Conservation (phyloP, 495 filamentous ascomycete genomes). For the Evansstolkia leycettana region DNA sequence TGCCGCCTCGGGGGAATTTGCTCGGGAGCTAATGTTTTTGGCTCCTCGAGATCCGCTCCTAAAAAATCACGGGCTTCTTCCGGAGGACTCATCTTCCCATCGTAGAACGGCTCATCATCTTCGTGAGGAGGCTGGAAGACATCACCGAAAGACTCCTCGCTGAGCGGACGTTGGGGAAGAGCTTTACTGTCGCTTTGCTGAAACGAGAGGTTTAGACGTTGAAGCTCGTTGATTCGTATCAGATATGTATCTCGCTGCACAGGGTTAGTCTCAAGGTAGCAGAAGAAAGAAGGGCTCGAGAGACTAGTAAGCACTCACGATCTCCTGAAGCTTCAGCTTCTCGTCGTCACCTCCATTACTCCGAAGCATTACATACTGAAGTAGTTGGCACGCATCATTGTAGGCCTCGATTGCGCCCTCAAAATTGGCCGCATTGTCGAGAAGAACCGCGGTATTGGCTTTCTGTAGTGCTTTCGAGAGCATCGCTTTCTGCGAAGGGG, state of each 20-base stretch:
- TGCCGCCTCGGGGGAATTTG: constrained; percentile 28
- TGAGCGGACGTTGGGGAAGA: constrained; percentile 66
- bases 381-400: constrained; percentile 69
- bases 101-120: constrained; percentile 22
- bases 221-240: constrained; percentile 73
- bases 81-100: background rate
- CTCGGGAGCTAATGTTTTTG: constrained; percentile 10
- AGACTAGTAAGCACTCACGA: constrained; percentile 49
- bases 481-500: constrained; percentile 75
- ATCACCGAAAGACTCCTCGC: constrained; percentile 48
- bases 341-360: constrained; percentile 73
- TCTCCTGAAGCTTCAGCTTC: constrained; percentile 70
- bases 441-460: constrained; percentile 85
- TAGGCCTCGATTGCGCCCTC: constrained; percentile 90
- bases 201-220: constrained; percentile 50
- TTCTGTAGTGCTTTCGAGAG: constrained; percentile 86
- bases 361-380: constrained; percentile 76
- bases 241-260: constrained; percentile 75
- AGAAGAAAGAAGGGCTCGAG: background rate
- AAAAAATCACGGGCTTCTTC: background rate
- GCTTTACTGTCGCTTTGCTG: constrained; percentile 49
- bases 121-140: constrained; percentile 33
- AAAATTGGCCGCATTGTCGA: constrained; percentile 90
- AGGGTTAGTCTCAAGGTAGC: constrained; percentile 6
- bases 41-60: constrained; percentile 10